Percentiles rank a stretch among this genome's conserved stretches.
These are phyloP conservation scores for Hymenoscyphus fructigenus DNA, from an alignment of 2,329 filamentous ascomycete species.

Conservation along the genomic window DNA sequence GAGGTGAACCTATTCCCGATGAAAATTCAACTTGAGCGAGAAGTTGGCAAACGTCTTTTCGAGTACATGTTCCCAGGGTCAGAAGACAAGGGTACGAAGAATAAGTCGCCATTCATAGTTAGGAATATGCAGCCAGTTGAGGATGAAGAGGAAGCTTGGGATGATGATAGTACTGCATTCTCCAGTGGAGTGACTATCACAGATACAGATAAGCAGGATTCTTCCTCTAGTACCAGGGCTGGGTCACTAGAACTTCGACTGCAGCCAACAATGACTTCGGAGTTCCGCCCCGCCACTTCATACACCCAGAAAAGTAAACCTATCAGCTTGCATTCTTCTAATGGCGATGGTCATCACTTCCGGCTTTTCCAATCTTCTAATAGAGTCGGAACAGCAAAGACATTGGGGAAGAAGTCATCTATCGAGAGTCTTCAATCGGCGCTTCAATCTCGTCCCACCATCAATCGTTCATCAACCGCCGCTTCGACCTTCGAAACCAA, in stretches of 20 bases:
- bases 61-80: constrained; percentile 96
- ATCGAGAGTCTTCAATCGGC: constrained; percentile 34
- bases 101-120: constrained; percentile 61
- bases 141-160: constrained; percentile 31
- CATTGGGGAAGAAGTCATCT: constrained; percentile 34
- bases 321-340: constrained; percentile 29
- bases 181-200: constrained; percentile 21
- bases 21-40: constrained; percentile 88
- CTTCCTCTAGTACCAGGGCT: constrained; percentile 59
- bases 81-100: constrained; percentile 43
- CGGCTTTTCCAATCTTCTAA: constrained; percentile 43
- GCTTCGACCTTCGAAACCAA: constrained; percentile 25
- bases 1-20: constrained; percentile 92
- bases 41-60: constrained; percentile 89
- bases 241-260: constrained; percentile 80
- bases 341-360: constrained; percentile 40
- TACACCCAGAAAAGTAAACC: constrained; percentile 27
- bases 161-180: constrained; percentile 38
- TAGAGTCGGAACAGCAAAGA: constrained; percentile 23
- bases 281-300: constrained; percentile 35
- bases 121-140: constrained; percentile 48
- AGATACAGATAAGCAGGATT: constrained; percentile 46
- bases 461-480: constrained; percentile 29
- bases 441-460: constrained; percentile 26
- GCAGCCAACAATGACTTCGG: constrained; percentile 73